phyloP scores from a whole-genome alignment of 2,329 filamentous ascomycete genomes.

The Venturia pyrina region DNA sequence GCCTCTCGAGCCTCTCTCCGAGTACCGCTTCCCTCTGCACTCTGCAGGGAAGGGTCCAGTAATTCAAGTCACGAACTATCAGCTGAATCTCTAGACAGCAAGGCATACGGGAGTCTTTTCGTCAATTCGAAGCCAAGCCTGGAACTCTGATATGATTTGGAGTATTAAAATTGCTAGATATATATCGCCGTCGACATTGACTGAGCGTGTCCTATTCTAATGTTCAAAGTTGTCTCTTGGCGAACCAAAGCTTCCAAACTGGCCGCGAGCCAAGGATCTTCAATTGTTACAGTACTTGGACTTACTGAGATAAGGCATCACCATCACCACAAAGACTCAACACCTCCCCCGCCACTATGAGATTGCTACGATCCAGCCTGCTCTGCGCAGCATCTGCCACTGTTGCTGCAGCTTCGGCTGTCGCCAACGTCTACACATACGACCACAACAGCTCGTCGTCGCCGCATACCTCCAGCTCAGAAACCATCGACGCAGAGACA shows the following conservation, averaged over 20 bases:
- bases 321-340: neutral
- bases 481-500: conserved; percentile 25
- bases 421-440: conserved; percentile 29
- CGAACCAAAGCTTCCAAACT: too few relatives aligned
- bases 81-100: too few relatives aligned
- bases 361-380: conserved; percentile 33
- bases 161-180: too few relatives aligned
- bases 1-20: too few relatives aligned
- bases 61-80: too few relatives aligned
- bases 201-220: too few relatives aligned
- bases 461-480: neutral
- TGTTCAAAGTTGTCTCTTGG: neutral
- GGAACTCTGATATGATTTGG: too few relatives aligned
- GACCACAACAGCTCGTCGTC: conserved; percentile 11
- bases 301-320: neutral
- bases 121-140: too few relatives aligned
- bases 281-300: neutral
- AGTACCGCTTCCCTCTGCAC: too few relatives aligned
- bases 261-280: neutral
- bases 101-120: too few relatives aligned
- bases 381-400: conserved; percentile 22
- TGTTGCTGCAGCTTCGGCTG: conserved; percentile 18
- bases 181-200: too few relatives aligned
- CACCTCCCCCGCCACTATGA: conserved; percentile 26
- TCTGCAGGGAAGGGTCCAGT: too few relatives aligned